Evolutionary conservation across 2,329 filamentous ascomycete species (phyloP).

Genomic region (Corinectria fuckeliana): DNA sequence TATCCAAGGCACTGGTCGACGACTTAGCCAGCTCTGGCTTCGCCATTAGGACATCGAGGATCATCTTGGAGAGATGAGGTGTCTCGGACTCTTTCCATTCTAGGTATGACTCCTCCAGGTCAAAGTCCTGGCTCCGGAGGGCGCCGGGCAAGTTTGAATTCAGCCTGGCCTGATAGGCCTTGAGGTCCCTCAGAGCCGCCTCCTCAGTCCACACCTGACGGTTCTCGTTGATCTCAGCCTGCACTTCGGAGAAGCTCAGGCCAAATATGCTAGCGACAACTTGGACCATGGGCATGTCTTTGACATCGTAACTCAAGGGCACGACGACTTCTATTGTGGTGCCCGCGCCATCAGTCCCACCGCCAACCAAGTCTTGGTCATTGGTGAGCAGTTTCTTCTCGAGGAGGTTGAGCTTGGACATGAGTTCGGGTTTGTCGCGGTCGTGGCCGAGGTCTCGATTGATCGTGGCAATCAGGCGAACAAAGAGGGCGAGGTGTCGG

Average conservation of each 20-base stretch:
- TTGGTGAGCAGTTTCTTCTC: conserved; percentile 95
- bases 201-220: conserved; percentile 88
- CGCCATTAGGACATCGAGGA: conserved; percentile 86
- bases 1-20: conserved; percentile 65
- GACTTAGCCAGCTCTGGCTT: conserved; percentile 85
- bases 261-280: conserved; percentile 87
- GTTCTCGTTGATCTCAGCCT: conserved; percentile 85
- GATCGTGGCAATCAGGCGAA: conserved; percentile 81
- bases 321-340: conserved; percentile 79
- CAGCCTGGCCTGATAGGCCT: conserved; percentile 89
- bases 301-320: conserved; percentile 88
- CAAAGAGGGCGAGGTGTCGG: conserved; percentile 91
- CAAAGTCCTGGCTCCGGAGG: conserved; percentile 84
- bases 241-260: conserved; percentile 77
- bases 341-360: conserved; percentile 44
- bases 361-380: conserved; percentile 77
- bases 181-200: conserved; percentile 87
- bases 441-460: conserved; percentile 85
- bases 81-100: conserved; percentile 91
- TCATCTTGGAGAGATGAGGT: conserved; percentile 88
- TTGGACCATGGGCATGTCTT: conserved; percentile 95
- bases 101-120: conserved; percentile 85
- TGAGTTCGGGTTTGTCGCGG: conserved; percentile 83
- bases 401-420: conserved; percentile 76
- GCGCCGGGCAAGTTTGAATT: conserved; percentile 81